Conservation (phyloP, 345 rosid species). For the Aquilaria yunnanensis region DNA sequence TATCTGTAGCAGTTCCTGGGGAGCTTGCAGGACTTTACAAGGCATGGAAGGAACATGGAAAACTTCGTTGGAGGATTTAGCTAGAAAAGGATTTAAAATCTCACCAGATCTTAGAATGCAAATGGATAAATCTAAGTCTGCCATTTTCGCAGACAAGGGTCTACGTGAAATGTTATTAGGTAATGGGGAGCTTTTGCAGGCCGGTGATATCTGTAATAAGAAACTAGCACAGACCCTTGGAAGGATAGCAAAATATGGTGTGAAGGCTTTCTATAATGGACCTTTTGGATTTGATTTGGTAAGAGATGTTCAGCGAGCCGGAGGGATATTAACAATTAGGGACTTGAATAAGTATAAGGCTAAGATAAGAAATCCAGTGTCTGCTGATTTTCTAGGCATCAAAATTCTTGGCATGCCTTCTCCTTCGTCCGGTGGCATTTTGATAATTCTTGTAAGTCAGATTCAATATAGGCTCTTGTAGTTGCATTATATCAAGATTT, state of each 20-base stretch:
- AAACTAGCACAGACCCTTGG: slow-evolving; percentile 34
- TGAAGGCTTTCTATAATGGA: slow-evolving; percentile 49
- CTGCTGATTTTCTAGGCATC: slow-evolving; percentile 32
- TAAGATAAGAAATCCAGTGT: slow-evolving; percentile 32
- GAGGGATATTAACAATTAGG: slow-evolving; percentile 48
- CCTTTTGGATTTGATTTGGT: slow-evolving; percentile 33
- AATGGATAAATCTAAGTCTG: slow-evolving; percentile 21
- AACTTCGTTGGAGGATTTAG: slow-evolving; percentile 51
- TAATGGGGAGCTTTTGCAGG: slow-evolving; percentile 36
- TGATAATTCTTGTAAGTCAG: slow-evolving; percentile 46
- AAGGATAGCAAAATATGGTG: slow-evolving; percentile 26
- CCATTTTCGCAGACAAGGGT: slow-evolving; percentile 45
- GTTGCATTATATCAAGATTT: neutral
- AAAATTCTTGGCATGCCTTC: slow-evolving; percentile 56
- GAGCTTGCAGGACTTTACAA: slow-evolving; percentile 46
- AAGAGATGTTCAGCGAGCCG: slow-evolving; percentile 33
- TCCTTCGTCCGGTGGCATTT: slow-evolving; percentile 54
- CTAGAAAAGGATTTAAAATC: slow-evolving; percentile 40
- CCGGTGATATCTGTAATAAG: slow-evolving; percentile 37
- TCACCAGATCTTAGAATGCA: slow-evolving; percentile 51
- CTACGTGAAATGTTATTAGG: slow-evolving; percentile 30
- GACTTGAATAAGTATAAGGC: slow-evolving; percentile 45
- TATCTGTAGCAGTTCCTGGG: slow-evolving; percentile 60
- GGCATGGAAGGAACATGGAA: slow-evolving; percentile 52
- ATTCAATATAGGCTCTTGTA: neutral